Conservation (phyloP, 345 rosid genomes). For the Mallotus nudiflorus region DNA sequence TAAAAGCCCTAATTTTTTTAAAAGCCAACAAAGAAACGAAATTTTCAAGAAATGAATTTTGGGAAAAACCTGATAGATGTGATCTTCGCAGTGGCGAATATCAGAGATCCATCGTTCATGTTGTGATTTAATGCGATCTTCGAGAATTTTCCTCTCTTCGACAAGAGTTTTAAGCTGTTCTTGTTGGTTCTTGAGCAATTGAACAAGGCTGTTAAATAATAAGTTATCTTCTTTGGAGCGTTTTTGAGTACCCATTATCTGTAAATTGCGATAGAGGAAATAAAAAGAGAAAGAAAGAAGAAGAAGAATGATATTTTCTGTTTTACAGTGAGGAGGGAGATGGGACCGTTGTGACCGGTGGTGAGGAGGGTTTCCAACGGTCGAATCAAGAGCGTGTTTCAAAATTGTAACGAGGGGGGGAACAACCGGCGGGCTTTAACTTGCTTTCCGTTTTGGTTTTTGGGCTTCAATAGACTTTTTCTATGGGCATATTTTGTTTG, state of each 20-base stretch:
- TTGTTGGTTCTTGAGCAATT: conserved; percentile 57
- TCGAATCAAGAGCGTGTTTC: conserved; percentile 19
- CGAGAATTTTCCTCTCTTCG: conserved; percentile 56
- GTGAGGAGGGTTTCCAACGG: conserved; percentile 17
- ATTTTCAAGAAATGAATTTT: background rate
- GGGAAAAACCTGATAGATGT: conserved; percentile 46
- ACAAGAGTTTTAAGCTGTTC: conserved; percentile 60
- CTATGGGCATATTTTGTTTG: background rate
- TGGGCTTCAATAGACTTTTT: no score
- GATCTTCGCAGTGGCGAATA: conserved; percentile 45
- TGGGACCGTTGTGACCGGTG: conserved; percentile 24
- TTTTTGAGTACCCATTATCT: conserved; percentile 32
- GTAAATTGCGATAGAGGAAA: background rate
- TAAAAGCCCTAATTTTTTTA: conserved; percentile 34
- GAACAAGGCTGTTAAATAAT: conserved; percentile 48
- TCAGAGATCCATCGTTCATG: conserved; percentile 51
- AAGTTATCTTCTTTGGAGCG: conserved; percentile 36
- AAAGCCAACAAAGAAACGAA: conserved; percentile 9
- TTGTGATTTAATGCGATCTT: conserved; percentile 48
- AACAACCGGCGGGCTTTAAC: no score
- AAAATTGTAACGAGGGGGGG: no score
- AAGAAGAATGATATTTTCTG: background rate
- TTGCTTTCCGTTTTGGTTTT: no score
- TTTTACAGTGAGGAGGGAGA: conserved; percentile 1
- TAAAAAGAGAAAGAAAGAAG: background rate